Conservation (phyloP, 176 grass and related monocot species). For the Oryza nivara region DNA sequence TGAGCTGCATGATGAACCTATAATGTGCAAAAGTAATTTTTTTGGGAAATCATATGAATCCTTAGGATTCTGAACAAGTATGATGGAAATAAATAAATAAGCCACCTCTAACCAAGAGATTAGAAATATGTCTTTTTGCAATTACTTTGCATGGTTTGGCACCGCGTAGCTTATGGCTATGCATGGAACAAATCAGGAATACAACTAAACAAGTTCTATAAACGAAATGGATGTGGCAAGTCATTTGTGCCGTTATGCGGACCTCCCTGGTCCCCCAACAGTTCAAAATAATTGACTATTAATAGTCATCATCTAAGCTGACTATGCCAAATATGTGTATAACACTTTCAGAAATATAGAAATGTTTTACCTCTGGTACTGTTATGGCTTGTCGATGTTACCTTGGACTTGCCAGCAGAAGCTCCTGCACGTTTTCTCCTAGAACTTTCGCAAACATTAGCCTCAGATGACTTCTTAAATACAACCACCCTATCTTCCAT, state of each 20-base stretch:
- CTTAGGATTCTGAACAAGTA: slow-evolving; percentile 19
- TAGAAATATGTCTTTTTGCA: slow-evolving; percentile 8
- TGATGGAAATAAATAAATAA: slow-evolving; percentile 15
- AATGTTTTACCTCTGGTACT: slow-evolving; percentile 38
- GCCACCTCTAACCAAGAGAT: slow-evolving; percentile 19
- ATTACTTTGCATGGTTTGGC: slow-evolving; percentile 8
- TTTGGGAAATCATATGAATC: slow-evolving; percentile 24
- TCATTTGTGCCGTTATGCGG: slow-evolving; percentile 27
- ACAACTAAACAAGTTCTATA: neutral
- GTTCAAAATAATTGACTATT: slow-evolving; percentile 19
- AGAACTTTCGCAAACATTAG: slow-evolving; percentile 17
- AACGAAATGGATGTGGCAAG: neutral
- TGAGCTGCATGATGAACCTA: slow-evolving; percentile 30
- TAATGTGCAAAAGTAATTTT: slow-evolving; percentile 32
- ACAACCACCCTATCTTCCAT: neutral
- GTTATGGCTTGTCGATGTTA: neutral
- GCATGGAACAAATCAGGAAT: slow-evolving; percentile 19
- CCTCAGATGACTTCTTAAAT: slow-evolving; percentile 17
- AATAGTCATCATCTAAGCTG: slow-evolving; percentile 20
- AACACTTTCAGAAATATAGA: neutral
- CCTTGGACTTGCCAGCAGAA: slow-evolving; percentile 12
- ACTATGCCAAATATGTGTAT: slow-evolving; percentile 21
- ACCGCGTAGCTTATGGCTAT: slow-evolving; percentile 16
- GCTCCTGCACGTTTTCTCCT: neutral
- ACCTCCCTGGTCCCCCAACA: neutral